A percentile compares a stretch with the other conserved stretches of the same genome.
phyloP scores from a whole-genome alignment of 108 stramenopile genomes.

The Pseudonitzschia pungens region DNA sequence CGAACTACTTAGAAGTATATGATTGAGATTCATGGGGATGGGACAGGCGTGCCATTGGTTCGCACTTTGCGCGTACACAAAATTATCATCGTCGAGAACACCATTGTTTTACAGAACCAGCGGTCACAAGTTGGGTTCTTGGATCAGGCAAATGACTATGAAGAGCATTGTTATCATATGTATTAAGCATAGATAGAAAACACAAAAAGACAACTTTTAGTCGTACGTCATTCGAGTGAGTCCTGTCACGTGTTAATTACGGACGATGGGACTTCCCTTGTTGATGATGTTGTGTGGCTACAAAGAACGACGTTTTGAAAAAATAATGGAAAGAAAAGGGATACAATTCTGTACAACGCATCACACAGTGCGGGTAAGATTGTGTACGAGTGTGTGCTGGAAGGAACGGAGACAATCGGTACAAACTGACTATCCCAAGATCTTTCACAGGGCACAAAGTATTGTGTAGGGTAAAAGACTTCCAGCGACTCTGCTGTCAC shows the following conservation, averaged over 20 bases:
- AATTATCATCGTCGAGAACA: too few relatives aligned
- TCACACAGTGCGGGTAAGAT: background rate
- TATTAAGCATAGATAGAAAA: background rate
- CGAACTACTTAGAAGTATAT: too few relatives aligned
- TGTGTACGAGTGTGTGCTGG: background rate
- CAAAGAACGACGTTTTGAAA: background rate
- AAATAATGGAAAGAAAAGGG: background rate
- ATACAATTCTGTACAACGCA: background rate
- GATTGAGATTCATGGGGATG: too few relatives aligned
- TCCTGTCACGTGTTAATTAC: background rate
- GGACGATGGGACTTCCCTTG: background rate
- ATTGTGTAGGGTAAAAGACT: too few relatives aligned
- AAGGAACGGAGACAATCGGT: background rate
- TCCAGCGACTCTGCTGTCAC: too few relatives aligned
- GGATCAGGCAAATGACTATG: too few relatives aligned
- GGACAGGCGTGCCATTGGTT: too few relatives aligned
- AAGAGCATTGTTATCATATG: background rate
- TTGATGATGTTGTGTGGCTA: background rate
- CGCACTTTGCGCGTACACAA: too few relatives aligned
- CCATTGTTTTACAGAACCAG: too few relatives aligned
- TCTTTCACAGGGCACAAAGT: background rate
- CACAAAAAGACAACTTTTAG: background rate
- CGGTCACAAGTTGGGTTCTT: too few relatives aligned
- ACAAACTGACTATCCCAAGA: background rate
- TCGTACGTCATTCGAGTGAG: slow-evolving; percentile 13